Evolutionary conservation across 176 grass and related monocot genomes (phyloP).

Genomic region (Musa schizocarpa): DNA sequence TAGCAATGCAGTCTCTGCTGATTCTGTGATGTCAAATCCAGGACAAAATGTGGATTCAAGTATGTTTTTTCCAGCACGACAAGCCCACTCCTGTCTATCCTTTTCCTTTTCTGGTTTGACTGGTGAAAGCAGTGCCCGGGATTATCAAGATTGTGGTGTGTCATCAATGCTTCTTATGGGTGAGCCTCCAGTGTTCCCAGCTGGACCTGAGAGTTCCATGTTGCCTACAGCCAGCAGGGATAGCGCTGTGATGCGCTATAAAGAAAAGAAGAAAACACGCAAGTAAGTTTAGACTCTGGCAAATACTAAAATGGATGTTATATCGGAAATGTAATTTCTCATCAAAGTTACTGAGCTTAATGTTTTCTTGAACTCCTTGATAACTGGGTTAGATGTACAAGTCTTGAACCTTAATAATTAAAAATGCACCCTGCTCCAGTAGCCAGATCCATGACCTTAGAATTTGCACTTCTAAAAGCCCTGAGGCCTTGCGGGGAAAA

Average conservation of each 20-base stretch:
- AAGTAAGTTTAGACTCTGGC: constrained; percentile 46
- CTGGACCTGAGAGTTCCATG: constrained; percentile 43
- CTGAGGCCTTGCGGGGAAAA: background rate
- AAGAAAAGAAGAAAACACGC: constrained; percentile 96
- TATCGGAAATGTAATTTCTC: background rate
- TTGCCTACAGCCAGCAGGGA: constrained; percentile 59
- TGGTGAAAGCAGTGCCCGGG: constrained; percentile 75
- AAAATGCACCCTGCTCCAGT: background rate
- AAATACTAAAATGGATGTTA: background rate
- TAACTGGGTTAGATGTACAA: background rate
- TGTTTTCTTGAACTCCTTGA: background rate
- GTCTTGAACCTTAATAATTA: background rate
- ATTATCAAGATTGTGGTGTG: constrained; percentile 76
- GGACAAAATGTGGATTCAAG: constrained; percentile 59
- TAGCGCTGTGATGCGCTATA: constrained; percentile 78
- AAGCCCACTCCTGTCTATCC: constrained; percentile 55
- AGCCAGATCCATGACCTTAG: background rate
- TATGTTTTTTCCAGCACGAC: constrained; percentile 43
- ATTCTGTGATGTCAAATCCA: constrained; percentile 62
- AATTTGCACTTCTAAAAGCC: background rate
- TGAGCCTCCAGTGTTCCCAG: constrained; percentile 59
- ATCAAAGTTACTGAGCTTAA: background rate
- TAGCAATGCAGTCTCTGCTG: constrained; percentile 44
- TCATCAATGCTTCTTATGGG: constrained; percentile 66
- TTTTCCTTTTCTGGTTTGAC: constrained; percentile 87